Evolutionary conservation across 176 grass and related monocot genomes (phyloP).

Genomic region (Hordeum marinum): DNA sequence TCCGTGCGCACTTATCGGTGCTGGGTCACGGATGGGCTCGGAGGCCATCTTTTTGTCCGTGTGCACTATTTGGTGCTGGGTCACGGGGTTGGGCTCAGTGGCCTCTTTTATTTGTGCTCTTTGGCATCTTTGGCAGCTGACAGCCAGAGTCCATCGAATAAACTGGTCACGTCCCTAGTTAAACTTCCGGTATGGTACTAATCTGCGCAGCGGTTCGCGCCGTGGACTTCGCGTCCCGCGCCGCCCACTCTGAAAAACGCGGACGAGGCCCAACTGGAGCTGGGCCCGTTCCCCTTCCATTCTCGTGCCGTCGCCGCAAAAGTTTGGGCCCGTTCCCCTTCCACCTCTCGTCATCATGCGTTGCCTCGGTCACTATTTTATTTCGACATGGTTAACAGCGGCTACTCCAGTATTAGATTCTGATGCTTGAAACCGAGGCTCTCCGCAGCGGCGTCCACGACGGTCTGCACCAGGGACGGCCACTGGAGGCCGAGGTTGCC

Average conservation of each 20-base stretch:
- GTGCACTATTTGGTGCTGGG: too few relatives aligned
- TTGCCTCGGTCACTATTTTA: not conserved
- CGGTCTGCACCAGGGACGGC: not conserved
- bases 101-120: not conserved
- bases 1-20: not conserved
- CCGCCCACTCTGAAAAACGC: not conserved
- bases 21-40: too few relatives aligned
- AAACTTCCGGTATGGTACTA: not conserved
- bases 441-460: not conserved
- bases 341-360: not conserved
- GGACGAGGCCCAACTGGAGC: not conserved
- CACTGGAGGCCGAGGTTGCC: not conserved
- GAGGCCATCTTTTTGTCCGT: too few relatives aligned
- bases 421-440: constrained; percentile 17
- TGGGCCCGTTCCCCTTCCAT: not conserved
- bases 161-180: not conserved
- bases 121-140: not conserved
- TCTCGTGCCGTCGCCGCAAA: too few relatives aligned
- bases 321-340: too few relatives aligned
- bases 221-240: not conserved
- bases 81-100: not conserved
- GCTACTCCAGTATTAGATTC: not conserved
- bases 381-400: not conserved
- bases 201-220: not conserved
- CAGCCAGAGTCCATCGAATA: not conserved